phyloP scores from a whole-genome alignment of 768 basidiomycete species.

The Suillus weaverae region DNA sequence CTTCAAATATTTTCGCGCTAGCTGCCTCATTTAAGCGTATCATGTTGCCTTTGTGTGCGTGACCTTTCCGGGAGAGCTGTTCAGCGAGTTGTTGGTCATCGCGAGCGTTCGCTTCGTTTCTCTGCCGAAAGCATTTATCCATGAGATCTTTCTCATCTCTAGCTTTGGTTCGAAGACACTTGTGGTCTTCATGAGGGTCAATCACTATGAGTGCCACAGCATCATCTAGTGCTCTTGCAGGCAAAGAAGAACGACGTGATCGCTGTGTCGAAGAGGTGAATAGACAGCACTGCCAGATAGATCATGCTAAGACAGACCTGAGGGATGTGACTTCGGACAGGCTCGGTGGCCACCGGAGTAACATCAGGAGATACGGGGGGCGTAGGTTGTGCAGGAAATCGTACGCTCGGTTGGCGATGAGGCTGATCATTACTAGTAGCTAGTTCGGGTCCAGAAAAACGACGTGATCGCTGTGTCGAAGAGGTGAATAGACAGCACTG shows the following conservation, averaged over 20 bases:
- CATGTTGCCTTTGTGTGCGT: conserved; percentile 71
- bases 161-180: conserved; percentile 63
- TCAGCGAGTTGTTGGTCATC: conserved; percentile 76
- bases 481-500: not conserved
- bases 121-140: conserved; percentile 60
- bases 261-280: not conserved
- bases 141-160: conserved; percentile 72
- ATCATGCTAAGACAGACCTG: not conserved
- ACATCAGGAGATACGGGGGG: too few species aligned
- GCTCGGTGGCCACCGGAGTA: not conserved
- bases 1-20: conserved; percentile 76
- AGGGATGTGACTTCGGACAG: not conserved
- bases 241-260: too few species aligned
- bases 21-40: conserved; percentile 72
- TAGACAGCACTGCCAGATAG: not conserved
- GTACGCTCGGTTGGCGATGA: too few species aligned
- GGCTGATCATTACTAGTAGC: too few species aligned
- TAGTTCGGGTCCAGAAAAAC: too few species aligned
- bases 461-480: too few species aligned
- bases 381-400: too few species aligned
- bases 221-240: not conserved
- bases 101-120: conserved; percentile 64
- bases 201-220: not conserved
- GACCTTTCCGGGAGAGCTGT: conserved; percentile 75
- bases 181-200: conserved; percentile 36